Percentiles rank a stretch among this genome's conserved stretches.
Evolutionary conservation across 257 asterid species (phyloP).

Genomic region (Forsythia viridissima): DNA sequence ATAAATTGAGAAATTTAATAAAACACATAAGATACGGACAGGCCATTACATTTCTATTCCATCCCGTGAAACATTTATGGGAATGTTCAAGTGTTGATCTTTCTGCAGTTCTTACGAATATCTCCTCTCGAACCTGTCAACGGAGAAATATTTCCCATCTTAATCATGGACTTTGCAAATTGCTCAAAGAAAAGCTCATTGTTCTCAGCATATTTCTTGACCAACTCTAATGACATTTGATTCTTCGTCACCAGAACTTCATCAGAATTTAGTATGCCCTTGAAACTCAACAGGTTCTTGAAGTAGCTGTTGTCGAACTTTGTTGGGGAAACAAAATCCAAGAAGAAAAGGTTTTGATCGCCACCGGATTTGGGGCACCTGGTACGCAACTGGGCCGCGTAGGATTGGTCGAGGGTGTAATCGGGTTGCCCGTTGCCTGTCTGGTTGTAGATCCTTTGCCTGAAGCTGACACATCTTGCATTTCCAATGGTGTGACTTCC

Average conservation of each 20-base stretch:
- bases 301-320: slow-evolving; percentile 57
- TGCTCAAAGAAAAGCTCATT: slow-evolving; percentile 41
- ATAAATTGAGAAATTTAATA: background rate
- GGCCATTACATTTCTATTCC: background rate
- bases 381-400: slow-evolving; percentile 29
- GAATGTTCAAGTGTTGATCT: slow-evolving; percentile 28
- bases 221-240: slow-evolving; percentile 28
- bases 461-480: slow-evolving; percentile 54
- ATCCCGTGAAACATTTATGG: background rate
- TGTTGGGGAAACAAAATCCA: slow-evolving; percentile 42
- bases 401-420: slow-evolving; percentile 35
- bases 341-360: slow-evolving; percentile 34
- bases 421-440: slow-evolving; percentile 31
- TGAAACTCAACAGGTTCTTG: slow-evolving; percentile 41
- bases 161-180: slow-evolving; percentile 52
- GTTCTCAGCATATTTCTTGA: slow-evolving; percentile 38
- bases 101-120: slow-evolving; percentile 54
- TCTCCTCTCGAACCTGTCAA: slow-evolving; percentile 50
- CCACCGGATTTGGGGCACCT: slow-evolving; percentile 52
- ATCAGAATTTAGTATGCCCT: slow-evolving; percentile 56
- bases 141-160: slow-evolving; percentile 55
- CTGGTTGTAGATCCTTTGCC: slow-evolving; percentile 52
- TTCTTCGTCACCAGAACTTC: slow-evolving; percentile 42
- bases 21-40: background rate
- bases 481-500: slow-evolving; percentile 67